These are phyloP conservation scores for Blastocystis sp. DNA, from an alignment of 352 stramenopile species.

Conservation along the genomic window DNA sequence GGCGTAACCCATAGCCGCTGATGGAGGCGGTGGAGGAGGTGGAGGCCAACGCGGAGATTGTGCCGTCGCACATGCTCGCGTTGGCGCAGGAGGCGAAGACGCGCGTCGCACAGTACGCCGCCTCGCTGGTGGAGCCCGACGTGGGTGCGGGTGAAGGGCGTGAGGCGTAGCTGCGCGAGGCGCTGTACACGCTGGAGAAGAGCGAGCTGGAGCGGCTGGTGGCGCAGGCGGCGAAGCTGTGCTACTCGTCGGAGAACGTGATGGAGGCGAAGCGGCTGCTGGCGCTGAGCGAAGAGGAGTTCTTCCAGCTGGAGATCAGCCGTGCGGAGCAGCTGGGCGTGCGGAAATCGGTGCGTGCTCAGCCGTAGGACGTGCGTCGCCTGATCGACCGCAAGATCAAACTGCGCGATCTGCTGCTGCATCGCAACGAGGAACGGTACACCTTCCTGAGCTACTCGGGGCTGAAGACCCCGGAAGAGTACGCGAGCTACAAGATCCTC, in stretches of 20 bases:
- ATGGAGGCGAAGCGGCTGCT: conserved; percentile 61
- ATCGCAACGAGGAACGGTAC: conserved; percentile 61
- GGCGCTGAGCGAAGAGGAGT: conserved; percentile 63
- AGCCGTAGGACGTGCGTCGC: conserved; percentile 61
- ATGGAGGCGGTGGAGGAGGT: conserved; percentile 44
- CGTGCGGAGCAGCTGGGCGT: conserved; percentile 66
- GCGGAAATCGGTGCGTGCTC: background rate
- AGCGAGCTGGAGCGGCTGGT: conserved; percentile 3
- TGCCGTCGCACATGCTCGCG: background rate
- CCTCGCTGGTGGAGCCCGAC: conserved; percentile 58
- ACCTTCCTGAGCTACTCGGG: conserved; percentile 51
- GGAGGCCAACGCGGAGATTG: conserved; percentile 1
- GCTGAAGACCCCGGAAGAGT: conserved; percentile 71
- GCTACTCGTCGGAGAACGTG: conserved; percentile 35
- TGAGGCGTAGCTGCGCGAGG: conserved; percentile 62
- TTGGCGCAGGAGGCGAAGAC: conserved; percentile 9
- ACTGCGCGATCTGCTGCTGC: conserved; percentile 70
- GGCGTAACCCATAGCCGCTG: conserved; percentile 13
- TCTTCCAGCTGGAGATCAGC: conserved; percentile 71
- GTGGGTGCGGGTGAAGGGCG: background rate
- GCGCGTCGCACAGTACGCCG: conserved; percentile 24
- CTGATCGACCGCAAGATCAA: conserved; percentile 70
- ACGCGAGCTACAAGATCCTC: conserved; percentile 63
- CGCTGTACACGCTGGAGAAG: conserved; percentile 47
- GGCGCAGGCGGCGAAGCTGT: conserved; percentile 9